Percentiles rank a stretch among this genome's conserved stretches.
These are phyloP conservation scores for Nicotiana tomentosiformis DNA, from an alignment of 257 asterid species.

Conservation along the genomic window DNA sequence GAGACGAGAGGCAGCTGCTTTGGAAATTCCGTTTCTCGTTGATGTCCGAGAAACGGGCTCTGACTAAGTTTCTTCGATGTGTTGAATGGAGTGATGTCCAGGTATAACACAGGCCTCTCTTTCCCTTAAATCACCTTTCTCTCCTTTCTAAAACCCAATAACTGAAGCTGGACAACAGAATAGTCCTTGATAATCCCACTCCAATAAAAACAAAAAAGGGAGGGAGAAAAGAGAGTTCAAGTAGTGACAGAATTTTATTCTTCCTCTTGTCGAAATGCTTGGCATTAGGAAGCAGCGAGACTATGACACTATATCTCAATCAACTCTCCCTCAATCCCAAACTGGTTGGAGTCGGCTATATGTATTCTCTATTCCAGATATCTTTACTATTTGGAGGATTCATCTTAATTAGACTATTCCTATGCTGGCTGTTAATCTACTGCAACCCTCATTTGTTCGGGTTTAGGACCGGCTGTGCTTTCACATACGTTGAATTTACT, in stretches of 20 bases:
- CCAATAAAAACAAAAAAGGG: not conserved
- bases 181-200: not conserved
- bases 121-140: not conserved
- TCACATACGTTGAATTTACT: not conserved
- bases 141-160: not conserved
- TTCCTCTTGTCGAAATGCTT: not conserved
- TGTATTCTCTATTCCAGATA: not conserved
- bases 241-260: constrained; percentile 1
- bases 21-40: constrained; percentile 97
- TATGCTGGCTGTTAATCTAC: not conserved
- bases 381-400: not conserved
- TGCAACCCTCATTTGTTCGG: not conserved
- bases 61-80: constrained; percentile 86
- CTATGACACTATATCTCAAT: not conserved
- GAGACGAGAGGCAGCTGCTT: constrained; percentile 94
- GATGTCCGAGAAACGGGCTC: constrained; percentile 94
- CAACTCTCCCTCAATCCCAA: not conserved
- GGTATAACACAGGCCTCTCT: constrained; percentile 32
- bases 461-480: not conserved
- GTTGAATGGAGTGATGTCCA: constrained; percentile 99
- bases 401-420: not conserved
- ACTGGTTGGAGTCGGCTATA: not conserved
- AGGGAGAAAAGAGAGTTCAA: not conserved
- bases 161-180: not conserved
- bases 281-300: not conserved